These are phyloP conservation scores for Gnomoniopsis sp. DNA, from an alignment of 2,329 filamentous ascomycete genomes.

Conservation along the genomic window DNA sequence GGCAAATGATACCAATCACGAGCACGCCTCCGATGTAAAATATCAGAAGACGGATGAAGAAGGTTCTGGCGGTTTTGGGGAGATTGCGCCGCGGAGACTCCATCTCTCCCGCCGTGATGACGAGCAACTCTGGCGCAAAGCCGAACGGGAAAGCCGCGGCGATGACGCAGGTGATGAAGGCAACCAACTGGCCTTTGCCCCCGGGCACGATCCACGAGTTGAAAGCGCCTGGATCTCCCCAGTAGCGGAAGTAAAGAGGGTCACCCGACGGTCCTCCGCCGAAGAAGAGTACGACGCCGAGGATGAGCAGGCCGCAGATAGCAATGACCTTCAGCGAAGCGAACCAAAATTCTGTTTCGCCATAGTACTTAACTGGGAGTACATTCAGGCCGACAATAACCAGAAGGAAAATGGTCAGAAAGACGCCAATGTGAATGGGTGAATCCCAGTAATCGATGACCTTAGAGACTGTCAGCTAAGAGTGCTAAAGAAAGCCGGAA, in stretches of 20 bases:
- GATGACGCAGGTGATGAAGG: constrained; percentile 43
- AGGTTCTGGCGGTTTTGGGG: constrained; percentile 20
- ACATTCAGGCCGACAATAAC: constrained; percentile 20
- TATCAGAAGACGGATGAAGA: constrained; percentile 29
- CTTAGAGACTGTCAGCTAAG: neutral
- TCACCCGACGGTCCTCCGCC: constrained; percentile 11
- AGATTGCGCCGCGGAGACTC: constrained; percentile 19
- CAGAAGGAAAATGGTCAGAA: constrained; percentile 17
- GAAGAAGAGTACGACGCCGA: constrained; percentile 5
- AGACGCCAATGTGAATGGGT: constrained; percentile 18
- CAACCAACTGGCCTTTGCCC: constrained; percentile 36
- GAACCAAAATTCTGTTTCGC: constrained; percentile 15
- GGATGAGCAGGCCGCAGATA: constrained; percentile 6
- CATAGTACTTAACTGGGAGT: constrained; percentile 14
- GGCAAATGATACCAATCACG: constrained; percentile 29
- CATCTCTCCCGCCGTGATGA: constrained; percentile 19
- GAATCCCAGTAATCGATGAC: constrained; percentile 23
- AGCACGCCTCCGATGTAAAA: constrained; percentile 29
- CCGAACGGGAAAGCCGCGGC: constrained; percentile 12
- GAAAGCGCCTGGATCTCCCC: constrained; percentile 40
- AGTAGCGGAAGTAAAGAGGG: constrained; percentile 40
- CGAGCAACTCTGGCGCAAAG: constrained; percentile 19
- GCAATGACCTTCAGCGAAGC: constrained; percentile 12
- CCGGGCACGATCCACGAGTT: constrained; percentile 38
- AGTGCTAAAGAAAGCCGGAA: neutral